Evolutionary conservation across 768 basidiomycete genomes (phyloP).

Genomic region (Rickenella mellea): DNA sequence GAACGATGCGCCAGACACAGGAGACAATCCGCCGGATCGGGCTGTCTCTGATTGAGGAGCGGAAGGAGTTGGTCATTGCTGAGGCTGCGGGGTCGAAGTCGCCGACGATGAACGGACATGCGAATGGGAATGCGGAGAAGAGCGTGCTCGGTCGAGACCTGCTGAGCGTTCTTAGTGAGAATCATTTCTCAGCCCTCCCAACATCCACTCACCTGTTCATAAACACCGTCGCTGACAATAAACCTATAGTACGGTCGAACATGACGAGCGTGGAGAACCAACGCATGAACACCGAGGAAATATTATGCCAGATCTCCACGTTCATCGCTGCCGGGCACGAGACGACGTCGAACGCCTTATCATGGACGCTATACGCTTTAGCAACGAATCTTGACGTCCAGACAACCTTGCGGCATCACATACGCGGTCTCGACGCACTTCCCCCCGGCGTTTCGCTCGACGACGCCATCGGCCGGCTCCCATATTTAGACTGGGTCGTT

Average conservation of each 20-base stretch:
- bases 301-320: constrained; percentile 53
- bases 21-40: constrained; percentile 46
- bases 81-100: constrained; percentile 18
- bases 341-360: constrained; percentile 45
- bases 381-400: constrained; percentile 37
- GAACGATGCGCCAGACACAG: constrained; percentile 31
- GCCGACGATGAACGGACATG: too few relatives aligned
- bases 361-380: constrained; percentile 57
- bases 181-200: constrained; percentile 6
- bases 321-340: constrained; percentile 62
- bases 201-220: constrained; percentile 3
- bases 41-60: constrained; percentile 39
- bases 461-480: constrained; percentile 21
- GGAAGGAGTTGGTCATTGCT: constrained; percentile 28
- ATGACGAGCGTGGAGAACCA: constrained; percentile 32
- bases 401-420: constrained; percentile 33
- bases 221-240: background rate
- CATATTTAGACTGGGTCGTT: constrained; percentile 54
- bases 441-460: constrained; percentile 7
- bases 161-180: constrained; percentile 45
- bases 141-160: constrained; percentile 36
- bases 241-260: constrained; percentile 47
- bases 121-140: too few relatives aligned
- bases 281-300: constrained; percentile 47
- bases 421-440: background rate